Base-by-base conservation (phyloP, 2,329 filamentous ascomycete species). In the Fusarium sp. region DNA sequence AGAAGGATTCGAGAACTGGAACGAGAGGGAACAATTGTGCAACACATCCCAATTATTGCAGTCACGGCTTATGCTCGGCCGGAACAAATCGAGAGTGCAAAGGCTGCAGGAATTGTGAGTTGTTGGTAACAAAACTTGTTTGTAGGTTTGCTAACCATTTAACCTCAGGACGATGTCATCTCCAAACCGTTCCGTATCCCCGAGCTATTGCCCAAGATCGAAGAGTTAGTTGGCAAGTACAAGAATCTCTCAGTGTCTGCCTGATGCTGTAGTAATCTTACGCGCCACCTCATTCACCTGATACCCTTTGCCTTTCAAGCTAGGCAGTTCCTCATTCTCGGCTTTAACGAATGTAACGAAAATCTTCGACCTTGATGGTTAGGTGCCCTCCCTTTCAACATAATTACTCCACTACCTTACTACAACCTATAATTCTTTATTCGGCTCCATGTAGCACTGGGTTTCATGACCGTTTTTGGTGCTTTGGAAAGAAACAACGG, bases 21-120 rank as follows among this genome's bases (percentile, higher is more conserved):
- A 75, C 80, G 79, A 47, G 82, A 87, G 52, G 87, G 88, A 20
- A 86, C 83, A 31, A 85, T 92, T 46, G 81, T 84, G 18, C 80
- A 83, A 48, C 90, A 92, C 72, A 87, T 93, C n/a, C 90, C 91
- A 4, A 91, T 93, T 69, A 91, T 93, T 70, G 91, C 90, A n/a
- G 90, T 92, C n/a, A 94, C 91, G 36, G 92, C 92, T 4, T 94
- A 94, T 77, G 91, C 91, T 36, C 83, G 92, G 74, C 85, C 87
- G 6, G 90, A 93, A 80, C 91, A 94, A 77, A 90, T 93, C 60
- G 84, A 87, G 68, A 88, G 85, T 67, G 91, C 92, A 53, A 86
- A 91, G 74, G 83, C 86, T 55, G 90, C 90, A 21, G 91, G 91
- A 36, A 93, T 94, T 81, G 90, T 90, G 79, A 82, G 87, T 83